Base-by-base conservation (phyloP, 306 rosid genomes). In the Carpinus viminea region DNA sequence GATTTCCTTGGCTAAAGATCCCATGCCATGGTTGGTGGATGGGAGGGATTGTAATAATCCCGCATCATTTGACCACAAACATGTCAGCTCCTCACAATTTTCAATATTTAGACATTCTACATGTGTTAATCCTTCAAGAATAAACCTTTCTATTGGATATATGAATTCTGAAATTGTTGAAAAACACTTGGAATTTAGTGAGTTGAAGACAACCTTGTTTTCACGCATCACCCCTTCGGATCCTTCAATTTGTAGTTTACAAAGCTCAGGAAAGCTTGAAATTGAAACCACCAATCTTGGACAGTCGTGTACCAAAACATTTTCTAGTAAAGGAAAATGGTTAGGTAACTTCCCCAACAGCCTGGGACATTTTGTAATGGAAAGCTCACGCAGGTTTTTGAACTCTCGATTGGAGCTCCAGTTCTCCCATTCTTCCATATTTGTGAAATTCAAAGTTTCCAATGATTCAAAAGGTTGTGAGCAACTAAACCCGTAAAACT, bases 1-100 rank as follows among this genome's bases (percentile, higher is more conserved):
- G 16, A 34, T 56, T 70, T 16, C 62, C 43, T 78, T 36, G 28
- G 82, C 76, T 12, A 78, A 31, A 12, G 28, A 48, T 50, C 20
- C 41, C 76, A 60, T 41, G 38, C 6, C 64, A 31, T 15, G 18
- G 60, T 26, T n/a, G 5, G 3, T 20, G 11, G 61, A n/a, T n/a
- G 28, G 62, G 26, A 56, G 5, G 17, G 18, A 11, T 56, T n/a
- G 62, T 10, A 8, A 4, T 18, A 38, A 4, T 34, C 12, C 62
- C 62, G 0, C 28, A n/a, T 7, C 28, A 12, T 1, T 20, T 7
- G 62, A 20, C 62, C 62, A 56, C 62, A 56, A 8, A 5, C 1
- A 7, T 7, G 1, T 56, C 18, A 56, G 3, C 26, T 56, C 31
- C 4, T 56, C 62, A 20, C 28, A 20, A 5, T 1, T 16, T 1